Evolutionary conservation across 768 basidiomycete species (phyloP).

Genomic region (Pleurotus tuber-regium): DNA sequence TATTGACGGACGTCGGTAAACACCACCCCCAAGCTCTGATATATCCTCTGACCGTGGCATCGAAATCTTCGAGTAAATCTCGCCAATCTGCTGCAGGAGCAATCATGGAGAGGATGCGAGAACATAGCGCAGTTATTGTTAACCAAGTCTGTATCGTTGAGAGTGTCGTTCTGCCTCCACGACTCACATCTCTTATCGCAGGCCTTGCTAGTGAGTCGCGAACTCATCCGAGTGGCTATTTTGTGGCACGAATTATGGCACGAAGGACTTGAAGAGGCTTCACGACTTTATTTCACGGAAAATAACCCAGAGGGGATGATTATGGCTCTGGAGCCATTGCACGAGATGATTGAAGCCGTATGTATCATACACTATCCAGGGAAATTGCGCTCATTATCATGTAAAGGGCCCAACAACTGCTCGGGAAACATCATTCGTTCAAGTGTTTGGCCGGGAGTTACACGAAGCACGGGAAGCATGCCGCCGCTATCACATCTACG

Average conservation of each 20-base stretch:
- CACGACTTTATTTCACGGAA: slow-evolving; percentile 93
- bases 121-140: slow-evolving; percentile 85
- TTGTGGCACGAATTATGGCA: slow-evolving; percentile 99
- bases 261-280: slow-evolving; percentile 97
- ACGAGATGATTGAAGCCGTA: slow-evolving; percentile 87
- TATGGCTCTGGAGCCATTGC: slow-evolving; percentile 84
- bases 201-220: slow-evolving; percentile 87
- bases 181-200: slow-evolving; percentile 26
- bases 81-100: slow-evolving; percentile 78
- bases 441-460: slow-evolving; percentile 90
- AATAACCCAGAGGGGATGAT: slow-evolving; percentile 98
- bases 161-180: not conserved
- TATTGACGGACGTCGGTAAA: slow-evolving; percentile 91
- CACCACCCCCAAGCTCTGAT: slow-evolving; percentile 97
- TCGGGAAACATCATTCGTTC: slow-evolving; percentile 92
- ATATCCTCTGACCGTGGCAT: slow-evolving; percentile 93
- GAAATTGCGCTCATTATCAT: slow-evolving; percentile 3
- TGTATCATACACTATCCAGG: slow-evolving; percentile 21
- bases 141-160: slow-evolving; percentile 58
- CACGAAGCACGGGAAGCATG: slow-evolving; percentile 92
- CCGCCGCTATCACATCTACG: slow-evolving; percentile 78
- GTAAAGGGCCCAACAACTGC: slow-evolving; percentile 87
- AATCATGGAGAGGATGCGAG: slow-evolving; percentile 92
- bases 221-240: slow-evolving; percentile 95
- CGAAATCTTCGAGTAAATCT: slow-evolving; percentile 85